phyloP scores from a whole-genome alignment of 768 basidiomycete species.

The Leccinum aurantiacum region DNA sequence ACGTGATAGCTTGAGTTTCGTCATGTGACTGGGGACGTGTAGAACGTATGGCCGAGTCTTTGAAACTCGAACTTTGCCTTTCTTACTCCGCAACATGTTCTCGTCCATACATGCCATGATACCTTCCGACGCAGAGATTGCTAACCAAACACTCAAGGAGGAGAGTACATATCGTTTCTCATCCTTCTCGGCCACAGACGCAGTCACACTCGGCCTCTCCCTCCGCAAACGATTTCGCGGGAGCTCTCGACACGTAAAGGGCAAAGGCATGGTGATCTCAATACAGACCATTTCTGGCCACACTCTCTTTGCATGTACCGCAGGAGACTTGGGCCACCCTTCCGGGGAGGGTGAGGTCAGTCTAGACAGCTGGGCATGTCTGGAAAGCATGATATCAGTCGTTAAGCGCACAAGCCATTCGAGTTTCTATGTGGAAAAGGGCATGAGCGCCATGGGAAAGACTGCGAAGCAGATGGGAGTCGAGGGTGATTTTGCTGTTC shows the following conservation, averaged over 20 bases:
- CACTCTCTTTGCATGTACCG: conserved; percentile 78
- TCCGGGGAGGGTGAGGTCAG: conserved; percentile 74
- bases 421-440: conserved; percentile 84
- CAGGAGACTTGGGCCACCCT: conserved; percentile 71
- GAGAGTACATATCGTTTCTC: conserved; percentile 70
- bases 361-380: conserved; percentile 73
- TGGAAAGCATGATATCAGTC: conserved; percentile 79
- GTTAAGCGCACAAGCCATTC: conserved; percentile 82
- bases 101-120: conserved; percentile 59
- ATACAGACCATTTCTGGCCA: conserved; percentile 80
- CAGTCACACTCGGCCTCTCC: conserved; percentile 76
- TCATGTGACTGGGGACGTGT: conserved; percentile 22
- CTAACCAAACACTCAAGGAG: conserved; percentile 67
- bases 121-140: conserved; percentile 71
- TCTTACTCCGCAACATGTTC: conserved; percentile 48
- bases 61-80: background rate
- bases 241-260: conserved; percentile 66
- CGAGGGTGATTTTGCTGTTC: conserved; percentile 60
- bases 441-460: conserved; percentile 82
- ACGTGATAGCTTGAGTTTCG: conserved; percentile 30
- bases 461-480: conserved; percentile 70
- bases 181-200: conserved; percentile 74
- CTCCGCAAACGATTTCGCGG: conserved; percentile 82
- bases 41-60: background rate
- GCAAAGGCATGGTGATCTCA: conserved; percentile 79